Base-by-base conservation (phyloP, 305 asterid species). In the Fraxinus angustifolia region DNA sequence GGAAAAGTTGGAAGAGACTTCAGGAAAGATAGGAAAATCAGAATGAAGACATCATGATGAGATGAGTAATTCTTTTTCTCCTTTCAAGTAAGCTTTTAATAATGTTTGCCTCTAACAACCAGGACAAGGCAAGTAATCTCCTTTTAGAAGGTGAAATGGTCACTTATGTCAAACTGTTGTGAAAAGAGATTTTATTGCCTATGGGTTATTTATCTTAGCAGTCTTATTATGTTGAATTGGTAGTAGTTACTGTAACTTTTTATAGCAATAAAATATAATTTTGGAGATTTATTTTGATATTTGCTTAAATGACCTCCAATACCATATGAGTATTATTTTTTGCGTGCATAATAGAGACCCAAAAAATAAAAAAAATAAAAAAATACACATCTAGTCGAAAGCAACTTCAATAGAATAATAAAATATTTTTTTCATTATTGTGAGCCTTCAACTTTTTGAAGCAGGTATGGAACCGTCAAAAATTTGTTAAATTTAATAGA, bases 1-100 rank as follows among this genome's bases (percentile, higher is more conserved):
- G 87, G 91, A 89, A 73, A 92, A 88, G 86, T 88, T 95, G 90
- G 86, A 89, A 79, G 88, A 70, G 76, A 36, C 80, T 62, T 48
- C 84, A 14, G 88, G 30, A 33, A 83, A 82, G 70, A 84, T 83
- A 77, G 83, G 87, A 77, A 79, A 87, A 81, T 79, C 81, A 70
- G 91, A 83, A 85, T 82, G 83, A 87, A 19, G 82, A 75, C 81
- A 36, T 74, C 50, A 16, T 19, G 21, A 7, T 16, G 8, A 17
- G 68, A 73, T 30, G 62, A 58, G 75, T 71, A 6, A 26, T 33
- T 71, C 75, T 33, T 31, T 70, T 70, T 70, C 35, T 42, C 75
- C 45, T 70, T 33, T 71, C 75, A 14, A 71, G 23, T 71, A 16
- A 68, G 40, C 40, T 65, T 68, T 68, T 68, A 30, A 62, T 62